phyloP scores from a whole-genome alignment of 257 asterid species.

The Solanum virginianum region DNA sequence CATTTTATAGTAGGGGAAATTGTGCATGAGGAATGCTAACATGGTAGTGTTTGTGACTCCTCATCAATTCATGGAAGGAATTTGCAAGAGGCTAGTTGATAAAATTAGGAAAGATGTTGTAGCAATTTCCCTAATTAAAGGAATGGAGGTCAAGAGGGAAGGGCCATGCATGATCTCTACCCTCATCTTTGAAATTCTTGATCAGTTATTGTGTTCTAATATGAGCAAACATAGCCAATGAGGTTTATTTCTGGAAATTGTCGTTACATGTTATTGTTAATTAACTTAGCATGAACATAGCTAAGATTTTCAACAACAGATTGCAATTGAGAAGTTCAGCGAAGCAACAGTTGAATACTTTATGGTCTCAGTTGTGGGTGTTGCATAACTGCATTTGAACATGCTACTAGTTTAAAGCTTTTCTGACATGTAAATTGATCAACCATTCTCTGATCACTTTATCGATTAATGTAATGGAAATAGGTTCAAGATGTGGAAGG shows the following conservation, averaged over 20 bases:
- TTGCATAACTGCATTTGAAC: background rate
- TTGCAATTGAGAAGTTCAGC: slow-evolving; percentile 79
- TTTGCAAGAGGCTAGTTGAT: slow-evolving; percentile 56
- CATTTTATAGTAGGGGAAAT: background rate
- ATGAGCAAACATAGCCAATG: slow-evolving; percentile 92
- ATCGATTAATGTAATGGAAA: background rate
- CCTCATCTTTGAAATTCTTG: slow-evolving; percentile 56
- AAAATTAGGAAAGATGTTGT: slow-evolving; percentile 45
- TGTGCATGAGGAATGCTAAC: slow-evolving; percentile 53
- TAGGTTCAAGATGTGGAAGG: slow-evolving; percentile 96
- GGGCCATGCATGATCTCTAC: slow-evolving; percentile 92
- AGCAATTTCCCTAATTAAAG: slow-evolving; percentile 73
- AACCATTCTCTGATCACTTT: background rate
- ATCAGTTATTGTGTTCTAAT: slow-evolving; percentile 68
- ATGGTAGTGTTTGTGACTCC: slow-evolving; percentile 88
- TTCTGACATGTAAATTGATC: background rate
- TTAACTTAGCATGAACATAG: background rate
- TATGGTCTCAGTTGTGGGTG: slow-evolving; percentile 67
- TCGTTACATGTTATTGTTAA: background rate
- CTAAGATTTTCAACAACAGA: slow-evolving; percentile 25
- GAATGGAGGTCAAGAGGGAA: slow-evolving; percentile 88
- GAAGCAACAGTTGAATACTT: slow-evolving; percentile 90
- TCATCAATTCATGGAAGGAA: slow-evolving; percentile 90
- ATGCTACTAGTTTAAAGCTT: background rate
- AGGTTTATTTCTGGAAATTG: slow-evolving; percentile 26